Evolutionary conservation across 2,329 filamentous ascomycete species (phyloP), one percentile per base, ranked within the genome.

Genomic region (Aspergillus transmontanensis): DNA sequence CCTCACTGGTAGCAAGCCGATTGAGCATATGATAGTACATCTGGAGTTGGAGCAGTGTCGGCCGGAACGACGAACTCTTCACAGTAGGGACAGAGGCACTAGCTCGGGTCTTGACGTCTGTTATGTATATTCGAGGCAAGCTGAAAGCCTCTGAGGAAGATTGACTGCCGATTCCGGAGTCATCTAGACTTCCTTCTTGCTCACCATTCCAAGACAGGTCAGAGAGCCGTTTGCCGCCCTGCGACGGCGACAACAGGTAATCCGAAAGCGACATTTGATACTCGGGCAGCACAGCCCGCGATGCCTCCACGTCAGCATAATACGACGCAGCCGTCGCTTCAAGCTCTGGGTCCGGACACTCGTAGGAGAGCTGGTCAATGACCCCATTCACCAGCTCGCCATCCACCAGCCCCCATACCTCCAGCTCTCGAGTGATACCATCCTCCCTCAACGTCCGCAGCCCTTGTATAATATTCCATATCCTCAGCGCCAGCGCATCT

Each of bases 401-500:
- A 62, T 95, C 89, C 2, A 97, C 76, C 14, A 90, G 80, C 0
- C 94, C 95, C 93, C 94, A 97, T 4, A 98, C 84, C 71, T 93
- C 90, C 30, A 94, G 76, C 76, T 94, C 91, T 21, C 92, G 83
- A 2, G 92, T 93, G 62, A 90, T 80, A 4, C 92, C 91, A 1
- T 84, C 89, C 14, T 90, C 86, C 6, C 89, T 84, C 59, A 94
- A 79, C 1, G 89, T 92, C 21, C 91, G 86, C 57, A 98, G 73
- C 0, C 94, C 93, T 72, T 96, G 92, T 39, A 97, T 90, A 11
- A 95, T 84, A 75, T 98, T 98, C 93, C 94, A 98, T 54, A 98
- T 84, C 63, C 88, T 85, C 63, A 98, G 76, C 0, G 91, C 95
- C 78, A 94, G 93, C 0, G 83, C 84, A 72, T 99, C 95, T 73